Percentiles rank a stretch among this genome's conserved stretches.
These are phyloP conservation scores for Suaeda aralocaspica DNA, from an alignment of 148 eudicot genomes.

Conservation along the genomic window DNA sequence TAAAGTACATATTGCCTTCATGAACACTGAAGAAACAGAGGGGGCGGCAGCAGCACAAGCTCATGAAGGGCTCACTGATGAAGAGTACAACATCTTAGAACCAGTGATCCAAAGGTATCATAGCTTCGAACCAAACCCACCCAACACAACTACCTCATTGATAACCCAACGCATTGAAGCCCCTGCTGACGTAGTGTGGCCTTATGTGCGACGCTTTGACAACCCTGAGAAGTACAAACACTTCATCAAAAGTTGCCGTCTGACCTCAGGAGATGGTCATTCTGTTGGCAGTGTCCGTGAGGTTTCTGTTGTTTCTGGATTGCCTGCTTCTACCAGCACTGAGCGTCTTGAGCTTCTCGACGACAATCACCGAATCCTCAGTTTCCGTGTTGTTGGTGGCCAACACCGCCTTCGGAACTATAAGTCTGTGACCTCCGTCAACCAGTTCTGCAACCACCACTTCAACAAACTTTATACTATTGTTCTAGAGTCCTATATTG, in stretches of 20 bases:
- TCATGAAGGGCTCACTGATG: constrained; percentile 48
- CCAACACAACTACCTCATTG: constrained; percentile 74
- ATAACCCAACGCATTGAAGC: constrained; percentile 71
- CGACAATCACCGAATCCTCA: constrained; percentile 48
- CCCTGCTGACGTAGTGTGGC: constrained; percentile 65
- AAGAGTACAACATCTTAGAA: constrained; percentile 44
- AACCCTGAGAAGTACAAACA: constrained; percentile 79
- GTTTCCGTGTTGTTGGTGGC: constrained; percentile 76
- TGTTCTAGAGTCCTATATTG: constrained; percentile 68
- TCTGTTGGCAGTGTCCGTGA: constrained; percentile 64
- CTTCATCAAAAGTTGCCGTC: constrained; percentile 71
- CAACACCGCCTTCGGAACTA: constrained; percentile 73
- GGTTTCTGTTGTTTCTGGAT: constrained; percentile 70
- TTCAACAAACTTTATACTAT: constrained; percentile 40
- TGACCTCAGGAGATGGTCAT: constrained; percentile 45
- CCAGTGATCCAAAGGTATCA: constrained; percentile 54
- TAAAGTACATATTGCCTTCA: background rate
- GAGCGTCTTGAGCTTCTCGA: constrained; percentile 71
- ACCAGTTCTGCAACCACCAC: constrained; percentile 33
- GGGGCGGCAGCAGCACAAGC: constrained; percentile 28
- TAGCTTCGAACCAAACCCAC: constrained; percentile 41
- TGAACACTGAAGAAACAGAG: constrained; percentile 21
- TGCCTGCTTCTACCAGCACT: constrained; percentile 75
- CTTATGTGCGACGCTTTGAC: constrained; percentile 60
- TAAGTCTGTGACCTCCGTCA: constrained; percentile 66